These are phyloP conservation scores for Musa beccarii DNA, from an alignment of 176 grass and related monocot species.

Conservation along the genomic window DNA sequence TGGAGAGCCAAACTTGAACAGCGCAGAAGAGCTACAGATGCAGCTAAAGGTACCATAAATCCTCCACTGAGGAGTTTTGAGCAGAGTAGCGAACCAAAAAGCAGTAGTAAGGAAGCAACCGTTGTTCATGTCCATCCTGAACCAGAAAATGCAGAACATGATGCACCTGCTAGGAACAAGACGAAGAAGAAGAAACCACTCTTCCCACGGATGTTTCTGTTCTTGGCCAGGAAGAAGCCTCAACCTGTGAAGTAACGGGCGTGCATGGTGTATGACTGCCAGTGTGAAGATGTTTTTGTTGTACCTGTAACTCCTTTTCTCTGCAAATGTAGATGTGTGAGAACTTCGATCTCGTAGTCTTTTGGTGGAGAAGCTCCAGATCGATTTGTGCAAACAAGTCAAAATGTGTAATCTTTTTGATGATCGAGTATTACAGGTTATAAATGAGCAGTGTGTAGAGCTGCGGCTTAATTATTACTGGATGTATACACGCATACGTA, in stretches of 20 bases:
- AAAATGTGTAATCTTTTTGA: background rate
- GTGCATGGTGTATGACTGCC: background rate
- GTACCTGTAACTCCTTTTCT: background rate
- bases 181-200: constrained; percentile 28
- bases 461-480: no score
- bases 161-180: constrained; percentile 22
- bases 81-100: constrained; percentile 3
- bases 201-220: constrained; percentile 35
- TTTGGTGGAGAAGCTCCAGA: background rate
- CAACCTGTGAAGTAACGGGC: constrained; percentile 3
- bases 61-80: constrained; percentile 8
- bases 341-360: background rate
- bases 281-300: background rate
- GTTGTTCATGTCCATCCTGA: constrained; percentile 24
- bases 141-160: constrained; percentile 10
- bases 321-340: no score
- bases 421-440: no score
- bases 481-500: no score
- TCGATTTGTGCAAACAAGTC: background rate
- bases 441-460: no score
- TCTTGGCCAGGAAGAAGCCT: constrained; percentile 36
- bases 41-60: constrained; percentile 14
- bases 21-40: constrained; percentile 25
- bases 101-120: constrained; percentile 30
- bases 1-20: constrained; percentile 37